Percentiles rank a stretch among this genome's conserved stretches.
Conservation (phyloP, 2,329 filamentous ascomycete genomes). For the Leptographium wingfieldii region DNA sequence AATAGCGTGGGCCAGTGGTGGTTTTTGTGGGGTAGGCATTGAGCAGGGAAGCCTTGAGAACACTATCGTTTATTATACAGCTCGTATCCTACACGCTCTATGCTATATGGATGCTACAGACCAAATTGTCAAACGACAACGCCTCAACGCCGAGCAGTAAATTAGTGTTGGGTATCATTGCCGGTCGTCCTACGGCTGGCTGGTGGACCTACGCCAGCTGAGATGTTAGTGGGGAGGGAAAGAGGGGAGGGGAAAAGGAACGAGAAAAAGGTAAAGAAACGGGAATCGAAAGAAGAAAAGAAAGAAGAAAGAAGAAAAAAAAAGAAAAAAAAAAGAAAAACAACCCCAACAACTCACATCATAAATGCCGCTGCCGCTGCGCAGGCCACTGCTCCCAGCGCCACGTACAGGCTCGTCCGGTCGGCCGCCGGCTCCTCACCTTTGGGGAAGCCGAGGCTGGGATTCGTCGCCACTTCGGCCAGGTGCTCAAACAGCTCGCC, state of each 20-base stretch:
- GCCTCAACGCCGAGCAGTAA: too few relatives aligned
- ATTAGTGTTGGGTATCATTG: not conserved
- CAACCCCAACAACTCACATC: conserved; percentile 42
- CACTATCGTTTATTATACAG: too few relatives aligned
- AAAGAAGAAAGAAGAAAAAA: not conserved
- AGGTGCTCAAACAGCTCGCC: conserved; percentile 85
- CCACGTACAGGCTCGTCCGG: conserved; percentile 74
- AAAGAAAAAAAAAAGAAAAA: not conserved
- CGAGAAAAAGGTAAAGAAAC: not conserved
- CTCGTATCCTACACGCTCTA: too few relatives aligned
- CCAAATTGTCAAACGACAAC: too few relatives aligned
- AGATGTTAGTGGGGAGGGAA: not conserved
- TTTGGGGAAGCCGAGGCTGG: conserved; percentile 78
- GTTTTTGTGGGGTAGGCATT: not conserved
- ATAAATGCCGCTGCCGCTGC: conserved; percentile 50
- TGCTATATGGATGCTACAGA: too few relatives aligned
- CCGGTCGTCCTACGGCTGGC: conserved; percentile 4
- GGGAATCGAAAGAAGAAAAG: not conserved
- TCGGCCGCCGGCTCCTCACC: conserved; percentile 77
- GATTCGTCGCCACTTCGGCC: conserved; percentile 84
- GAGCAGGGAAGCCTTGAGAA: too few relatives aligned
- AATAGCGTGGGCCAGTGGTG: not conserved
- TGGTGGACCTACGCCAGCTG: conserved; percentile 12
- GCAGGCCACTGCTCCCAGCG: conserved; percentile 59
- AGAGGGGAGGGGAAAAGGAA: not conserved